phyloP scores from a whole-genome alignment of 768 basidiomycete species.

The Amanita muscaria region DNA sequence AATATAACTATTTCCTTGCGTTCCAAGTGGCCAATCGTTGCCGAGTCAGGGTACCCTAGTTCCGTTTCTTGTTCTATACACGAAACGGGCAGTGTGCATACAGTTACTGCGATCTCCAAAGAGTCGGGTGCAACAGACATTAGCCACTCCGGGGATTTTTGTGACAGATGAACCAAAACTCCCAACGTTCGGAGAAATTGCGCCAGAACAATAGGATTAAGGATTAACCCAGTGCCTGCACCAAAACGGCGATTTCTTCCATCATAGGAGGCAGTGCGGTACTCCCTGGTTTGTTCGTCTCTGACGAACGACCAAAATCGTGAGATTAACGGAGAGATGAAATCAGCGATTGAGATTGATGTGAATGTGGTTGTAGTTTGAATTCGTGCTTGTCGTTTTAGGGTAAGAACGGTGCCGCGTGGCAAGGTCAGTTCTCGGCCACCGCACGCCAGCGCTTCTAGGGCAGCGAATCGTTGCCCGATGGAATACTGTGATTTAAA shows the following conservation, averaged over 20 bases:
- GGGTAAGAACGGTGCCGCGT: conserved; percentile 32
- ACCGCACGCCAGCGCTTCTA: conserved; percentile 81
- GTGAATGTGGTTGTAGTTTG: conserved; percentile 31
- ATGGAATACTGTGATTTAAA: conserved; percentile 91
- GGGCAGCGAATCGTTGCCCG: conserved; percentile 74
- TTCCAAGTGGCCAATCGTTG: conserved; percentile 12
- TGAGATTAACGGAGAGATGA: conserved; percentile 84
- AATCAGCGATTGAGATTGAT: conserved; percentile 76
- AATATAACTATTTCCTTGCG: conserved; percentile 67
- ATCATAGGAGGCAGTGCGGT: conserved; percentile 51
- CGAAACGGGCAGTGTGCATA: conserved; percentile 62
- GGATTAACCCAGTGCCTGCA: conserved; percentile 74
- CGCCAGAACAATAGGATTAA: conserved; percentile 68
- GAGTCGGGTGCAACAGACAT: conserved; percentile 73
- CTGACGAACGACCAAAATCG: conserved; percentile 94
- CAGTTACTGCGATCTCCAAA: conserved; percentile 72
- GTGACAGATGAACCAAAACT: conserved; percentile 74
- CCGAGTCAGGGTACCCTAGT: conserved; percentile 23
- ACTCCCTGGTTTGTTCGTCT: conserved; percentile 72
- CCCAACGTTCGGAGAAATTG: conserved; percentile 70
- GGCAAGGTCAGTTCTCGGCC: conserved; percentile 69
- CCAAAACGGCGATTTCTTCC: conserved; percentile 53
- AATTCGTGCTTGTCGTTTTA: background rate
- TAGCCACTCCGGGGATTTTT: conserved; percentile 75
- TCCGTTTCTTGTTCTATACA: conserved; percentile 28